A percentile compares a stretch with the other conserved stretches of the same genome.
Conservation (phyloP, 202 grass and related monocot genomes). For the Tripidium arundinaceum region DNA sequence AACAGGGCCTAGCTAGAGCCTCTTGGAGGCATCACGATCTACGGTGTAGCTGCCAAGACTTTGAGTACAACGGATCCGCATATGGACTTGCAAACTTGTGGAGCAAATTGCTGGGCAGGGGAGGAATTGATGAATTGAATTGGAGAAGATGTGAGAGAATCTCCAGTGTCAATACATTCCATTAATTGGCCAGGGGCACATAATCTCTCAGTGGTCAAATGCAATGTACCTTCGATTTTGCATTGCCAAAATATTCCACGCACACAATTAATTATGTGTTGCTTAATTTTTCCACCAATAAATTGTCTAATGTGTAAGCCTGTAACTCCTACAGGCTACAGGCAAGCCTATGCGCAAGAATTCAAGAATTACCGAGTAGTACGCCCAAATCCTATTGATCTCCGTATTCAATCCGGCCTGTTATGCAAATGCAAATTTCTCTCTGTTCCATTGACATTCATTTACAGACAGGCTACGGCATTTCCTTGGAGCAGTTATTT, state of each 20-base stretch:
- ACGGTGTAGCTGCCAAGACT: background rate
- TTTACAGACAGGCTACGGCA: background rate
- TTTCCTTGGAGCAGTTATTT: background rate
- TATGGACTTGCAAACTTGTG: background rate
- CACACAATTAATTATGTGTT: background rate
- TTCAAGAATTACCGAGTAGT: slow-evolving; percentile 1
- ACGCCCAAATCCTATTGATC: background rate
- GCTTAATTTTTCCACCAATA: background rate
- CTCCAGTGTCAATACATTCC: slow-evolving; percentile 20
- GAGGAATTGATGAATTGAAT: background rate
- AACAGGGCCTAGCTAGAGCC: slow-evolving; percentile 1
- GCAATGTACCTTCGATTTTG: slow-evolving; percentile 27
- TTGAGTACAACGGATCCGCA: background rate
- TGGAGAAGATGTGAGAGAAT: slow-evolving; percentile 21
- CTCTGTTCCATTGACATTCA: background rate
- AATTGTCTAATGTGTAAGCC: background rate
- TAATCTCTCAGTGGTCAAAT: slow-evolving; percentile 14
- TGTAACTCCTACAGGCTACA: slow-evolving; percentile 6
- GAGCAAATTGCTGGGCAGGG: background rate
- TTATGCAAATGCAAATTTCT: background rate
- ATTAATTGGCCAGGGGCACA: background rate
- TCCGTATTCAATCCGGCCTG: slow-evolving; percentile 22
- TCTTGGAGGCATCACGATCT: background rate
- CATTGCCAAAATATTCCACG: background rate
- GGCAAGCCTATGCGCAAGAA: background rate